Evolutionary conservation across 2,329 filamentous ascomycete species (phyloP).

Genomic region (Ceratocystis papillata): DNA sequence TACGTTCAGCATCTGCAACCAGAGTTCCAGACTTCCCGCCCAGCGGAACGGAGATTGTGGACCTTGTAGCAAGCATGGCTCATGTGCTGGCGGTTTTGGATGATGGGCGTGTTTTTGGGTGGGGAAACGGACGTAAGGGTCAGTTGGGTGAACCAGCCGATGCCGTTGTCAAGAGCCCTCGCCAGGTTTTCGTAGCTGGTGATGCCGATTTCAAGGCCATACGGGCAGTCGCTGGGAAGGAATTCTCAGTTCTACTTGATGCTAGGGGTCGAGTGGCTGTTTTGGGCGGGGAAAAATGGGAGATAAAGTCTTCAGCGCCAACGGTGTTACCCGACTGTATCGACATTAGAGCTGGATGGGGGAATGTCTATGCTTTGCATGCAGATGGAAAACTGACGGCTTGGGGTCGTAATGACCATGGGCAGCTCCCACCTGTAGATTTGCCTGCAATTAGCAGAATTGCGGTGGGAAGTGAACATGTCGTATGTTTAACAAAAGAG

Average conservation of each 20-base stretch:
- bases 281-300: slow-evolving; percentile 67
- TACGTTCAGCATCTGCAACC: slow-evolving; percentile 40
- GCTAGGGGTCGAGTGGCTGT: slow-evolving; percentile 50
- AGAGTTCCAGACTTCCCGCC: slow-evolving; percentile 55
- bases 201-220: slow-evolving; percentile 46
- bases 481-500: slow-evolving; percentile 53
- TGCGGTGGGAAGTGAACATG: slow-evolving; percentile 84
- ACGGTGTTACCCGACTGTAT: slow-evolving; percentile 46
- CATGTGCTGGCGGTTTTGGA: slow-evolving; percentile 65
- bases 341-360: slow-evolving; percentile 69
- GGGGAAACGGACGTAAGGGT: slow-evolving; percentile 78
- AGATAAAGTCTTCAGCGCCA: slow-evolving; percentile 49
- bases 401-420: slow-evolving; percentile 81
- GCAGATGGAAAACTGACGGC: slow-evolving; percentile 49
- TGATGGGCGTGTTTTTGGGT: slow-evolving; percentile 71
- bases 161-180: slow-evolving; percentile 46
- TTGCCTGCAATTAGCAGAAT: slow-evolving; percentile 52
- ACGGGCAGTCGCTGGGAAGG: slow-evolving; percentile 65
- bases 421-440: slow-evolving; percentile 57
- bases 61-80: slow-evolving; percentile 62
- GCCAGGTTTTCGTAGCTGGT: slow-evolving; percentile 44
- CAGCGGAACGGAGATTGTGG: slow-evolving; percentile 43
- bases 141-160: slow-evolving; percentile 56
- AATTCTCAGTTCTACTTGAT: slow-evolving; percentile 56
- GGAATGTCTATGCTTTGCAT: slow-evolving; percentile 61